Base-by-base conservation (phyloP, 345 rosid genomes). In the Lepidium didymum region DNA sequence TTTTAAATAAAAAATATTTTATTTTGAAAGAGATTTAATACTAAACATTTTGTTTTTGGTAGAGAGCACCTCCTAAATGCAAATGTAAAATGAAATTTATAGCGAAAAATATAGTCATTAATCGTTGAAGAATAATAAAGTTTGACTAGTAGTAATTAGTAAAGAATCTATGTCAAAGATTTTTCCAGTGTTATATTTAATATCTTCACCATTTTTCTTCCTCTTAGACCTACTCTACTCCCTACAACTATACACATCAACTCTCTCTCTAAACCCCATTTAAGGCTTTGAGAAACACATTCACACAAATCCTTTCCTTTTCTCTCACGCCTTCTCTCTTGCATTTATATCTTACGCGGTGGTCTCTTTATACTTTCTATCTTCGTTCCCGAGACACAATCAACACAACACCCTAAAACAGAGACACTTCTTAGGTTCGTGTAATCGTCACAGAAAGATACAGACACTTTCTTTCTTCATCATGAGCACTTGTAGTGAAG, bases 401-500 rank as follows among this genome's bases (percentile, higher is more conserved):
- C 69, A 67, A 59, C 25, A 8, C 5, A 47, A 75, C 33, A 40
- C 70, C 55, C 69, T 55, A 62, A 69, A 68, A 69, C 78, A 69
- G 42, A 23, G 14, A 65, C 77, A 53, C 59, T 63, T 34, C 75
- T 54, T 53, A 69, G 58, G 64, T 67, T 16, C 55, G 27, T 62
- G 56, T 46, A 56, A 67, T 59, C 74, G 37, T 60, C 56, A 34
- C 12, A 67, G 6, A 51, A 67, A 54, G 49, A 61, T 38, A 45
- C 38, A 69, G 36, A 52, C 42, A 35, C 10, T 37, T 65, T 51
- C 52, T 51, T 64, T 4, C 19, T 35, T 15, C 45, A 5, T 53
- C 58, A 88, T 86, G 93, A 77, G 56, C 68, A 72, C 85, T 66
- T 76, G 75, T 61, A 56, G 67, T 74, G 68, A 69, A 45, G 74